Evolutionary conservation across 495 filamentous ascomycete genomes (phyloP), one percentile per base, ranked within the genome.

Genomic region (Penicillium waksmanii): DNA sequence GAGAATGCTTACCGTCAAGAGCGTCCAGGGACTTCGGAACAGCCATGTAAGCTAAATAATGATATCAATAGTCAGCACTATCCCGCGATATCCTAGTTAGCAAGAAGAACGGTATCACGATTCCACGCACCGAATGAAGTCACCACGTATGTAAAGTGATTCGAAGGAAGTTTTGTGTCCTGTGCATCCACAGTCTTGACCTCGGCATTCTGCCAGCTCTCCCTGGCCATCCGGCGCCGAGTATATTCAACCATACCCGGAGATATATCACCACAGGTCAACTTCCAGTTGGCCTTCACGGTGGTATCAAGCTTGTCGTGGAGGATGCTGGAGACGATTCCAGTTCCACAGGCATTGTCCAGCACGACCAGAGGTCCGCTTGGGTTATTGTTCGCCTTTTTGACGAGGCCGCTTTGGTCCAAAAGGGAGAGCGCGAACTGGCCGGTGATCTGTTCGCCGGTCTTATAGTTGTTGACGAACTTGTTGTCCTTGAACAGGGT

Each of bases 321-420:
- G 8, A 79, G 65, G 5, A 62, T 52, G 18, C 63, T 66, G 8
- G 74, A 70, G 17, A 78, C 61, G 40, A 80, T 65, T 0, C 75
- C 76, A 25, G 75, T 73, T n/a, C 77, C 76, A 48, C 75, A 80
- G 5, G 73, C 77, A 56, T 74, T 73, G 40, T 80, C 77, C 17
- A 80, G 56, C 15, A 79, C 63, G 11, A 71, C 59, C 1, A 73
- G 60, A n/a, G 66, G 58, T 11, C 58, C 54, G 40, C 65, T 46
- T 10, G 55, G 64, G 17, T 54, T 55, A 18, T 60, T 48, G 18
- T 63, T 64, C n/a, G 67, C 57, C 7, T 72, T 43, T 6, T 31
- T 49, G 18, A 57, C 19, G 11, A 70, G 5, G 34, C 68, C 67
- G 48, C 66, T 72, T 52, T 76, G 68, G 3, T 67, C 60, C 12